Evolutionary conservation across 345 rosid genomes (phyloP), one percentile per base, ranked within the genome.

Genomic region (Pugionium cornutum): DNA sequence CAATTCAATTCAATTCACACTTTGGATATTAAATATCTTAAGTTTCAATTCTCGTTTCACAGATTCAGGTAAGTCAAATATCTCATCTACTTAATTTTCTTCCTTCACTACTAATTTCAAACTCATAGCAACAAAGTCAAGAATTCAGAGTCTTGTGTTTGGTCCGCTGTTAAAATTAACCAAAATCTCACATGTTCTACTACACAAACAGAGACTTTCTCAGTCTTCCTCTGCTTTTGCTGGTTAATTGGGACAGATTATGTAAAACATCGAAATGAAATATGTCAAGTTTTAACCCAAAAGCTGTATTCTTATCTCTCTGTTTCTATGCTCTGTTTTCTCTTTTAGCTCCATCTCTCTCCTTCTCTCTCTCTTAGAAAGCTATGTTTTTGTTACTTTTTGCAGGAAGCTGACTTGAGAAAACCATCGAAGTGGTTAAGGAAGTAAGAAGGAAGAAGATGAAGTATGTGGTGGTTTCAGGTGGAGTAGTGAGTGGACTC

Each of bases 401-500:
- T 64, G 64, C 10, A 73, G 71, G 62, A 51, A 58, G 35, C 53
- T 41, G 40, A 35, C 6, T 50, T 25, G 39, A 33, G 18, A 18
- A 18, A 18, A 18, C 18, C 18, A 18, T 18, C 18, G 18, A 18
- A 18, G 18, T 18, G 18, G 18, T 18, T 18, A 18, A 18, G 18
- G 18, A 18, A 18, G 18, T 0, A 18, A 18, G 0, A 18, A 18
- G 18, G 18, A 18, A 56, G 63, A 66, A 72, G 72, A 78, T 78
- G 88, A 81, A 83, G 81, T 77, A 80, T 67, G 85, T 84, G 67
- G 73, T 82, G 69, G 80, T 80, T 42, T 78, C 83, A 27, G 89
- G 89, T 1, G 89, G 86, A 64, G 86, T 83, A 28, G 87, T 83
- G 69, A 83, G 87, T 53, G 87, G 87, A 4, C 81, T 83, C 32